phyloP scores from a whole-genome alignment of 192 early-diverging fungal genomes.

The Umbelopsis sp. region DNA sequence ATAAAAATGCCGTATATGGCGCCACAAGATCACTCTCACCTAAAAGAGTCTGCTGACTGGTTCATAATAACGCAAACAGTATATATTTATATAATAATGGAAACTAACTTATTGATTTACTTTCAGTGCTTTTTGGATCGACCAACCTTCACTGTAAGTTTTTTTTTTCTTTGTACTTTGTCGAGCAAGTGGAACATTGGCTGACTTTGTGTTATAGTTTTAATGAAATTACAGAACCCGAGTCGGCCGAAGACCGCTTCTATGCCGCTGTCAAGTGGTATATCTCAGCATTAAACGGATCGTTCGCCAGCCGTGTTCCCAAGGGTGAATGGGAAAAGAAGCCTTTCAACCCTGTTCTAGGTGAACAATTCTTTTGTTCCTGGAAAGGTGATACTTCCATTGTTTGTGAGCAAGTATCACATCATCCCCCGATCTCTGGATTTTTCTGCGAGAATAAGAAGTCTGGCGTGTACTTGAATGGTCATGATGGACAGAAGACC shows the following conservation, averaged over 20 bases:
- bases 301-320: constrained; percentile 71
- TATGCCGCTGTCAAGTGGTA: constrained; percentile 75
- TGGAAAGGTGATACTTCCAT: constrained; percentile 65
- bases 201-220: constrained; percentile 1
- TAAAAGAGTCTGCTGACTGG: too few relatives aligned
- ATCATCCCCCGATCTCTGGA: constrained; percentile 75
- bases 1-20: too few relatives aligned
- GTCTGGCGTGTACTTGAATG: constrained; percentile 61
- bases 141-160: constrained; percentile 54
- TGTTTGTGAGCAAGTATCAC: constrained; percentile 70
- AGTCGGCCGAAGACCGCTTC: constrained; percentile 65
- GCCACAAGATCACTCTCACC: too few relatives aligned
- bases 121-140: constrained; percentile 54
- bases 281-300: constrained; percentile 78
- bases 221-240: constrained; percentile 58
- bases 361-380: constrained; percentile 66
- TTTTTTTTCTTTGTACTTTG: too few relatives aligned
- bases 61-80: too few relatives aligned
- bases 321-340: constrained; percentile 72
- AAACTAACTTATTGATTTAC: neutral
- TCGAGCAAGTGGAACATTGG: neutral
- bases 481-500: constrained; percentile 71
- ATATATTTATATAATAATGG: neutral
- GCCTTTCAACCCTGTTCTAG: constrained; percentile 73
- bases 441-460: constrained; percentile 65